phyloP scores from a whole-genome alignment of 2,329 filamentous ascomycete genomes.

The Akanthomyces lecanii region DNA sequence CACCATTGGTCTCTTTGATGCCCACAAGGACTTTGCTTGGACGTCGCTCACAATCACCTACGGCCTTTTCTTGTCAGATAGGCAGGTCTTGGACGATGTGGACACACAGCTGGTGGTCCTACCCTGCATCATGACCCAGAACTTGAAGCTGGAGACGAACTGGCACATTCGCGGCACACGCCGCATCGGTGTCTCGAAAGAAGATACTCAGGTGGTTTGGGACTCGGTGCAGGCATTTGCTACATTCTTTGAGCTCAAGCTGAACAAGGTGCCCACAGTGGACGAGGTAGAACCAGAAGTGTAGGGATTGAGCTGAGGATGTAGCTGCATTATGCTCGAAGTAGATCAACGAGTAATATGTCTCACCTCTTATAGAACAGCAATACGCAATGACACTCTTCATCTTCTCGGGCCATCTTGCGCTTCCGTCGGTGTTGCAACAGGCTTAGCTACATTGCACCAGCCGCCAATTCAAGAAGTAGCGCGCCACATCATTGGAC shows the following conservation, averaged over 20 bases:
- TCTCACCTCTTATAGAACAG: too few species aligned
- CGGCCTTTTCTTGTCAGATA: conserved; percentile 54
- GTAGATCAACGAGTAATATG: neutral
- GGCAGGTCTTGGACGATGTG: conserved; percentile 47
- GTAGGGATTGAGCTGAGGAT: neutral
- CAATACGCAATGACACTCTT: neutral
- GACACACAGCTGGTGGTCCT: conserved; percentile 54
- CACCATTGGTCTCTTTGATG: conserved; percentile 33
- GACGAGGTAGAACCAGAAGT: conserved; percentile 28
- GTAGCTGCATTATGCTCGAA: neutral
- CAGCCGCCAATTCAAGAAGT: neutral
- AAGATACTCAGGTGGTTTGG: conserved; percentile 26
- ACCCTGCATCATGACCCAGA: conserved; percentile 55
- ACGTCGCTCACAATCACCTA: conserved; percentile 53
- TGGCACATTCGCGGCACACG: conserved; percentile 43
- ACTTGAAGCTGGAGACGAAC: conserved; percentile 46
- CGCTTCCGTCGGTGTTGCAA: neutral
- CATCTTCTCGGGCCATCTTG: neutral
- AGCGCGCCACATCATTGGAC: neutral
- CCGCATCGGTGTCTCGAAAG: conserved; percentile 26
- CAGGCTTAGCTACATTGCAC: neutral
- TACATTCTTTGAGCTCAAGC: conserved; percentile 23
- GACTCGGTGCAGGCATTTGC: conserved; percentile 25
- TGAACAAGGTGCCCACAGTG: conserved; percentile 27
- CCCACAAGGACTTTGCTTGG: conserved; percentile 43